Conservation (phyloP, 2,329 filamentous ascomycete genomes). For the Colletotrichum musicola region DNA sequence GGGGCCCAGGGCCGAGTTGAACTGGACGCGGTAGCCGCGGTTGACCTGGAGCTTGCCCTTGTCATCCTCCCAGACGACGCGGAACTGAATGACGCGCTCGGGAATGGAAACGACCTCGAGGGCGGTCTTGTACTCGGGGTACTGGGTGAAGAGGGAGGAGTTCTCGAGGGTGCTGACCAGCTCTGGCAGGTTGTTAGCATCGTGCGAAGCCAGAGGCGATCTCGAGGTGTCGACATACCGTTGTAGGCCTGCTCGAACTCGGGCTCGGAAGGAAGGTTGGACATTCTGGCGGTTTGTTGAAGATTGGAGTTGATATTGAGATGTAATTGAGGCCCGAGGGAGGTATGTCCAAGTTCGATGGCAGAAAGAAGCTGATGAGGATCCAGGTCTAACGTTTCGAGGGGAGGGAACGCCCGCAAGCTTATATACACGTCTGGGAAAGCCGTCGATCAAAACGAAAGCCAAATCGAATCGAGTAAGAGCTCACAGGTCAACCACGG, state of each 20-base stretch:
- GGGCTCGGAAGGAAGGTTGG: constrained; percentile 87
- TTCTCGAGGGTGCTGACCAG: constrained; percentile 94
- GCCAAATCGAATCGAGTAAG: constrained; percentile 38
- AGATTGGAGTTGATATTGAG: not conserved
- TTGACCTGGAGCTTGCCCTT: constrained; percentile 90
- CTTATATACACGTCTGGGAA: constrained; percentile 33
- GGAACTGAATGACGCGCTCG: constrained; percentile 97
- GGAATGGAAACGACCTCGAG: constrained; percentile 90
- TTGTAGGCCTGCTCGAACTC: constrained; percentile 99
- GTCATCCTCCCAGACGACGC: constrained; percentile 97
- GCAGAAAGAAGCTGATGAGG: constrained; percentile 31
- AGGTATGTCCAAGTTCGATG: constrained; percentile 20
- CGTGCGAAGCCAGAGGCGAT: constrained; percentile 1
- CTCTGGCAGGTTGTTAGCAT: constrained; percentile 68
- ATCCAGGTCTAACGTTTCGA: constrained; percentile 6
- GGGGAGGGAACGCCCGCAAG: constrained; percentile 33
- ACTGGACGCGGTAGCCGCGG: constrained; percentile 98
- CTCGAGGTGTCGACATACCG: constrained; percentile 66
- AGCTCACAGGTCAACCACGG: constrained; percentile 25
- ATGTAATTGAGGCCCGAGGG: constrained; percentile 10
- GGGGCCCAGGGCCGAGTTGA: constrained; percentile 96
- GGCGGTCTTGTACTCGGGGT: constrained; percentile 94
- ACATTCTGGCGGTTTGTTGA: constrained; percentile 67
- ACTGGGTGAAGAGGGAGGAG: constrained; percentile 91
- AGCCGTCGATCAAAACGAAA: constrained; percentile 24